Percentiles rank a stretch among this genome's conserved stretches.
Evolutionary conservation across 2,329 filamentous ascomycete species (phyloP).

Genomic region (Alternaria conjuncta): DNA sequence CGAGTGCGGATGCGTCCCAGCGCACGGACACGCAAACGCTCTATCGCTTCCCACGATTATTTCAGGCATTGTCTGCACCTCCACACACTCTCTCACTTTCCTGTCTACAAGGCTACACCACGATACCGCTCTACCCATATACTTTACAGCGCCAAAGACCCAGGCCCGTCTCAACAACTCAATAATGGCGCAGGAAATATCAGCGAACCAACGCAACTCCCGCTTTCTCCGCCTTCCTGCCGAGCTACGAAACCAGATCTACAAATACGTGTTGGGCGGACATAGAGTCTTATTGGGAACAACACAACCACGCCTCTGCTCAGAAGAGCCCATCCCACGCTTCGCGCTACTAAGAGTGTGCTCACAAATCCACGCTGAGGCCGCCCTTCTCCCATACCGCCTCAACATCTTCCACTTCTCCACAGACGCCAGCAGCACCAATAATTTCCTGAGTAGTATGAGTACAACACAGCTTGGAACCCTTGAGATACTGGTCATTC

Average conservation of each 20-base stretch:
- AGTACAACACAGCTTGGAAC: neutral
- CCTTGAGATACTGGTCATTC: neutral
- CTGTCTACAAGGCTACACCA: neutral
- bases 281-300: neutral
- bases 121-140: neutral
- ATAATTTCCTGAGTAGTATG: neutral
- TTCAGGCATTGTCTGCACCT: neutral
- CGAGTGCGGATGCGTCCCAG: too few relatives aligned
- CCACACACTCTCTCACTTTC: neutral
- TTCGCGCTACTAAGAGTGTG: neutral
- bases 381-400: neutral
- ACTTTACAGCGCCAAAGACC: neutral
- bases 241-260: neutral
- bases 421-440: neutral
- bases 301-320: neutral
- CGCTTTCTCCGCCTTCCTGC: neutral
- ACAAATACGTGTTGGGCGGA: neutral
- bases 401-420: neutral
- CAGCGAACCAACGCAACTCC: neutral
- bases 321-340: neutral
- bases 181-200: neutral
- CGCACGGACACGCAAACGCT: neutral
- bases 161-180: neutral
- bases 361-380: neutral
- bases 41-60: neutral